These are phyloP conservation scores for Aphanomyces invadans DNA, from an alignment of 352 stramenopile species.

Conservation along the genomic window DNA sequence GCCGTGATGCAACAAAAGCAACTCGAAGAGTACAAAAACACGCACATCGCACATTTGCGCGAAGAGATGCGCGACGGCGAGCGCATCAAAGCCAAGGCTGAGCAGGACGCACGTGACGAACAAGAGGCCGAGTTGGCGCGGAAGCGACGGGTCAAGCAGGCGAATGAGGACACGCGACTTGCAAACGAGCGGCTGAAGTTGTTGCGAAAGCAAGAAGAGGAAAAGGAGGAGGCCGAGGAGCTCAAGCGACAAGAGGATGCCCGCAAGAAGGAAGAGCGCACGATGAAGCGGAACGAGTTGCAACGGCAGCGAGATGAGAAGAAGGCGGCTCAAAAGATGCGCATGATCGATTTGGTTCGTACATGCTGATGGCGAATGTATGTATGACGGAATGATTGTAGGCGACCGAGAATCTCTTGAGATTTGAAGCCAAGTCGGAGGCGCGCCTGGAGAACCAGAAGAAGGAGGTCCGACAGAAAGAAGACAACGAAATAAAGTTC, in stretches of 20 bases:
- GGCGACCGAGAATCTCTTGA: slow-evolving; percentile 58
- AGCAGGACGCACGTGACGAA: slow-evolving; percentile 49
- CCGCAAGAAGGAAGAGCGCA: slow-evolving; percentile 55
- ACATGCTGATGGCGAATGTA: not conserved
- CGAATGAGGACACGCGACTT: slow-evolving; percentile 51
- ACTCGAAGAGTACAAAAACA: slow-evolving; percentile 78
- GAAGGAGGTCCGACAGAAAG: slow-evolving; percentile 59
- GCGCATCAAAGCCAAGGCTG: slow-evolving; percentile 47
- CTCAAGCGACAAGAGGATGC: slow-evolving; percentile 61
- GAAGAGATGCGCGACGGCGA: slow-evolving; percentile 72
- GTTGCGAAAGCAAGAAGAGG: slow-evolving; percentile 44
- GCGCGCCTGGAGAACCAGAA: slow-evolving; percentile 52
- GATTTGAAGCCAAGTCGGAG: slow-evolving; percentile 58
- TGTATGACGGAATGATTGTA: slow-evolving; percentile 4
- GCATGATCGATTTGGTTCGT: slow-evolving; percentile 64
- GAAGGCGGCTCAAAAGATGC: slow-evolving; percentile 56
- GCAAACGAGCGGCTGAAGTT: slow-evolving; percentile 56
- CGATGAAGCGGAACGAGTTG: slow-evolving; percentile 53
- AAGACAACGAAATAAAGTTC: slow-evolving; percentile 53
- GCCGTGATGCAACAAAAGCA: slow-evolving; percentile 60
- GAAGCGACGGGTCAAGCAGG: slow-evolving; percentile 41
- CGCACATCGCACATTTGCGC: slow-evolving; percentile 61
- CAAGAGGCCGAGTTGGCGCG: slow-evolving; percentile 41
- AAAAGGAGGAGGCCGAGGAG: slow-evolving; percentile 60
- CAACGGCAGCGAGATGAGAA: slow-evolving; percentile 50